Evolutionary conservation across 2,329 filamentous ascomycete genomes (phyloP).

Genomic region (Phialophora verrucosa): DNA sequence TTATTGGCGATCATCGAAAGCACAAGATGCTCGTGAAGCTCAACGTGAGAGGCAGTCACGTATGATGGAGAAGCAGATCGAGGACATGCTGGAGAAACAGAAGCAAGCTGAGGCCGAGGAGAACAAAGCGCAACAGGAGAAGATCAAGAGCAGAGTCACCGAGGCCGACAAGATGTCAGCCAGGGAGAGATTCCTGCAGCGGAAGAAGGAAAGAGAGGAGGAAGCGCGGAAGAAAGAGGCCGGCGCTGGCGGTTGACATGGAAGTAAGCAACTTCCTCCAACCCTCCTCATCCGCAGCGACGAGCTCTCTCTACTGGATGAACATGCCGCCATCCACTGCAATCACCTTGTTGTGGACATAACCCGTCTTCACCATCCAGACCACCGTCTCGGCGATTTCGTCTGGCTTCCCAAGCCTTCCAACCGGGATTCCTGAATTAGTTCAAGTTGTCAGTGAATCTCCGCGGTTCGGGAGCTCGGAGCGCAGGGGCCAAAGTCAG

Average conservation of each 20-base stretch:
- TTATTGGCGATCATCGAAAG: constrained; percentile 39
- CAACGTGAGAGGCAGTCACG: constrained; percentile 63
- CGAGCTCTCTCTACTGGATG: constrained; percentile 37
- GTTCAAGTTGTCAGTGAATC: constrained; percentile 13
- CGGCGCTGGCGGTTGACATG: constrained; percentile 22
- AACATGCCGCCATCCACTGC: constrained; percentile 51
- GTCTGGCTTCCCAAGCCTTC: constrained; percentile 52
- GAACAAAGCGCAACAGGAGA: constrained; percentile 59
- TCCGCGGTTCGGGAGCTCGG: background rate
- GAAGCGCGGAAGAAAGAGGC: constrained; percentile 42
- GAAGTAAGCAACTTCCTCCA: background rate
- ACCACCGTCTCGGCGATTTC: constrained; percentile 56
- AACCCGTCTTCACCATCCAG: constrained; percentile 55
- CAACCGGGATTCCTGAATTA: constrained; percentile 50
- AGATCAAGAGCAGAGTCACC: constrained; percentile 64
- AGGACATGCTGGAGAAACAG: constrained; percentile 60
- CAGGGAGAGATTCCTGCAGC: constrained; percentile 65
- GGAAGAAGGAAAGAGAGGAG: constrained; percentile 60
- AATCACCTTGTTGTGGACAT: constrained; percentile 56
- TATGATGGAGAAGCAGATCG: constrained; percentile 66
- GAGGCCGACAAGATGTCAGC: constrained; percentile 64
- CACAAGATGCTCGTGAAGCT: constrained; percentile 48
- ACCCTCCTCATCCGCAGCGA: background rate
- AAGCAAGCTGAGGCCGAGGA: constrained; percentile 64
- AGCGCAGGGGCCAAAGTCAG: no score